Evolutionary conservation across 1,139 yeast species (phyloP).

Genomic region (Yamadazyma triangularis): DNA sequence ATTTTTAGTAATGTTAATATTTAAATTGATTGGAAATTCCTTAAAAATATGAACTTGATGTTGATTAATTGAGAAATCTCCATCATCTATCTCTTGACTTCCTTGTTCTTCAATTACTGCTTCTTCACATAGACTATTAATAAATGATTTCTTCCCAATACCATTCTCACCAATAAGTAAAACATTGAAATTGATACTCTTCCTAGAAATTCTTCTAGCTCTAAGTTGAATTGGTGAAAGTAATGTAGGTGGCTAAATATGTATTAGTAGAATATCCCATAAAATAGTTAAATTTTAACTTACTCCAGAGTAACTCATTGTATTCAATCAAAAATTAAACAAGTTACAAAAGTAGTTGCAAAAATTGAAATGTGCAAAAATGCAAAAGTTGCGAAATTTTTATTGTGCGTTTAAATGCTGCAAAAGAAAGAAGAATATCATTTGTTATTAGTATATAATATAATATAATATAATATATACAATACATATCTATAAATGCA

Average conservation of each 20-base stretch:
- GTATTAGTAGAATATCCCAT: too few relatives aligned
- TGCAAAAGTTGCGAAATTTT: neutral
- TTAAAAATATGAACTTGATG: conserved; percentile 1
- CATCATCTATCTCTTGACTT: neutral
- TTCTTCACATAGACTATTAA: conserved; percentile 26
- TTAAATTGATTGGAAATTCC: conserved; percentile 20
- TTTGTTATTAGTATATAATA: too few relatives aligned
- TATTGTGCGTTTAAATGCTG: too few relatives aligned
- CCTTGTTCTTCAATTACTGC: conserved; percentile 6
- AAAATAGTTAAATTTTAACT: too few relatives aligned
- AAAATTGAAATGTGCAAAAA: neutral
- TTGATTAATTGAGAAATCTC: neutral
- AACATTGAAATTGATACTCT: conserved; percentile 18
- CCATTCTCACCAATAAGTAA: conserved; percentile 33
- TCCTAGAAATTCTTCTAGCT: conserved; percentile 16
- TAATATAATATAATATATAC: too few relatives aligned
- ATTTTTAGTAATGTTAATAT: conserved; percentile 21
- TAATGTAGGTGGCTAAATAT: conserved; percentile 8
- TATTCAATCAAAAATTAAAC: too few relatives aligned
- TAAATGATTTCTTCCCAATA: conserved; percentile 28
- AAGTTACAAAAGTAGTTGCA: too few relatives aligned
- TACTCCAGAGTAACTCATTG: too few relatives aligned
- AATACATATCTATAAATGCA: too few relatives aligned
- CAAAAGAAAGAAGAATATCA: too few relatives aligned
- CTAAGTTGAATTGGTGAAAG: too few relatives aligned